Evolutionary conservation across 805 yeast species (phyloP).

Genomic region (Teunomyces aglyptinius): DNA sequence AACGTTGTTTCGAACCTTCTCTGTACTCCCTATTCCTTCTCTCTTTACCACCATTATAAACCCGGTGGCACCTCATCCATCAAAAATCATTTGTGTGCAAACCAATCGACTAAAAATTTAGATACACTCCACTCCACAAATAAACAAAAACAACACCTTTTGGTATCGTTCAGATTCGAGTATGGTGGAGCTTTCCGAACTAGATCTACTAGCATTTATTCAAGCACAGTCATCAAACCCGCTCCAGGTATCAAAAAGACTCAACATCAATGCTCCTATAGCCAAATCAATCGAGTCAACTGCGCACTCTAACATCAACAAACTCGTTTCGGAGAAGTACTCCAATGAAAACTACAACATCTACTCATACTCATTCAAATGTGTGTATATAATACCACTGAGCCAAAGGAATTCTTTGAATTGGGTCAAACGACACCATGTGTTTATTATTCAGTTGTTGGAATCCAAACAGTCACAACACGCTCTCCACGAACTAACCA

Average conservation of each 20-base stretch:
- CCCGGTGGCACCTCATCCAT: background rate
- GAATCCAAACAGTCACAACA: constrained; percentile 12
- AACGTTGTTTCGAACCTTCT: too few species aligned
- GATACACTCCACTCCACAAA: constrained; percentile 4
- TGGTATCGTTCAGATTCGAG: background rate
- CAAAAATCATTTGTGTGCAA: background rate
- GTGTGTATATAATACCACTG: constrained; percentile 14
- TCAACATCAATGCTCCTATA: constrained; percentile 8
- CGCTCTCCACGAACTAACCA: constrained; percentile 11
- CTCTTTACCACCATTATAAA: too few species aligned
- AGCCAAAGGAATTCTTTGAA: constrained; percentile 6
- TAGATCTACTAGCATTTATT: constrained; percentile 8
- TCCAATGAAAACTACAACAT: constrained; percentile 6
- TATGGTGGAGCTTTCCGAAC: constrained; percentile 2
- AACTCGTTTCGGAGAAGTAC: background rate
- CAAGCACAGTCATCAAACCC: constrained; percentile 6
- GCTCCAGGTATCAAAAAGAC: constrained; percentile 10
- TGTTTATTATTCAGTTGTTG: constrained; percentile 23
- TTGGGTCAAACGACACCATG: constrained; percentile 26
- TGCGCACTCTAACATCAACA: constrained; percentile 7
- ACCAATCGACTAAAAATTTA: background rate
- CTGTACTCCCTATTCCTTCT: too few species aligned
- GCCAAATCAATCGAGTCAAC: constrained; percentile 9
- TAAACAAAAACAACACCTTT: background rate
- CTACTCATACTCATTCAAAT: constrained; percentile 15